Percentiles rank a stretch among this genome's conserved stretches.
These are phyloP conservation scores for Talaromyces borbonicus DNA, from an alignment of 495 filamentous ascomycete species.

Conservation along the genomic window DNA sequence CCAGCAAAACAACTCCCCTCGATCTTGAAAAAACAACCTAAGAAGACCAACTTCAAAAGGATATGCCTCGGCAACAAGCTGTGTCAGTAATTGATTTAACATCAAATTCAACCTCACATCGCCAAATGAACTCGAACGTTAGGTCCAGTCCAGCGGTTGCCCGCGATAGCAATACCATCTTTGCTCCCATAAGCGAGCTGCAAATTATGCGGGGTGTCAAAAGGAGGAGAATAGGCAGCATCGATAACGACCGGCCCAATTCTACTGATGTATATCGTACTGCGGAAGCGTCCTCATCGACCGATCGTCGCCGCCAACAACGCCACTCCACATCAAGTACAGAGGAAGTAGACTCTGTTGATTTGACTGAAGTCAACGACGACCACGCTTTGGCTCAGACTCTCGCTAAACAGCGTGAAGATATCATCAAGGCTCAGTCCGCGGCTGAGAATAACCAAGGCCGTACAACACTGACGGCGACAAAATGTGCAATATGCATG, in stretches of 20 bases:
- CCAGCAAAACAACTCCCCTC: no score
- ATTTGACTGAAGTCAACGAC: constrained; percentile 50
- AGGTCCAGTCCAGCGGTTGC: background rate
- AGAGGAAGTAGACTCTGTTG: constrained; percentile 39
- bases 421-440: constrained; percentile 36
- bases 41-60: background rate
- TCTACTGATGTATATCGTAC: background rate
- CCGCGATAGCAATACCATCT: constrained; percentile 2
- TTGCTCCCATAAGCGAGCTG: constrained; percentile 12
- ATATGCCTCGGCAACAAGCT: background rate
- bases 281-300: background rate
- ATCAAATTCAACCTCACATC: background rate
- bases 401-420: constrained; percentile 39
- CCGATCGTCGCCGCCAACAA: background rate
- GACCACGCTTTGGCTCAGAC: constrained; percentile 33
- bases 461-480: constrained; percentile 45
- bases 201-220: constrained; percentile 20
- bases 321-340: background rate
- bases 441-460: constrained; percentile 32
- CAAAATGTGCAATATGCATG: constrained; percentile 77
- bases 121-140: background rate
- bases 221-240: constrained; percentile 21
- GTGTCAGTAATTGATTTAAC: constrained; percentile 3
- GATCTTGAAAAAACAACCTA: background rate
- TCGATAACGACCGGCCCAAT: no score